Conservation (phyloP, 441 rosid genomes). For the Jatropha multifida region DNA sequence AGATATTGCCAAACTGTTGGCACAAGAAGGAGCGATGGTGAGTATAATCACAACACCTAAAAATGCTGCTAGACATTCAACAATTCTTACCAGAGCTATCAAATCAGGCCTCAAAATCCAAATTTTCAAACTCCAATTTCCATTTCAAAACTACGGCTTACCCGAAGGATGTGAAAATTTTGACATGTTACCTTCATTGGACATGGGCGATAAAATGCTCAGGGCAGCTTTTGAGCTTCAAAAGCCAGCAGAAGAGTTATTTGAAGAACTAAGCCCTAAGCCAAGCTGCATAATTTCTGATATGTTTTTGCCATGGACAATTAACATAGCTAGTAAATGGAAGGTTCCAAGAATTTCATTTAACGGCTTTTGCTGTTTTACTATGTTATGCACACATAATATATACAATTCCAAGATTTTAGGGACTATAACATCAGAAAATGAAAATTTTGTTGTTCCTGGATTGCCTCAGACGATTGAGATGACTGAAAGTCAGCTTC, state of each 20-base stretch:
- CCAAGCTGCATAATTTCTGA: conserved; percentile 43
- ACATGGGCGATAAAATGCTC: conserved; percentile 11
- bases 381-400: neutral
- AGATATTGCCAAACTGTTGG: conserved; percentile 36
- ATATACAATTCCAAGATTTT: conserved; percentile 1
- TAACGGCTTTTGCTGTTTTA: conserved; percentile 30
- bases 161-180: conserved; percentile 41
- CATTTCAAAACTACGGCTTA: conserved; percentile 29
- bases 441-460: conserved; percentile 32
- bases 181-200: conserved; percentile 31
- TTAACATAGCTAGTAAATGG: conserved; percentile 28
- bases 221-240: conserved; percentile 20
- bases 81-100: conserved; percentile 21
- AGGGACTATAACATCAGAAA: conserved; percentile 17
- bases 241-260: conserved; percentile 23
- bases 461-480: conserved; percentile 27
- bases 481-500: conserved; percentile 17
- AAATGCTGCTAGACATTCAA: conserved; percentile 27
- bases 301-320: conserved; percentile 23
- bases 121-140: conserved; percentile 30
- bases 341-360: conserved; percentile 39
- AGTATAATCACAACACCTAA: conserved; percentile 37
- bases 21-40: conserved; percentile 24
- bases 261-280: conserved; percentile 25
- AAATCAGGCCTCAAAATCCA: conserved; percentile 31